Base-by-base conservation (phyloP, 2,329 filamentous ascomycete genomes). In the Rhexocercosporidium sp. region DNA sequence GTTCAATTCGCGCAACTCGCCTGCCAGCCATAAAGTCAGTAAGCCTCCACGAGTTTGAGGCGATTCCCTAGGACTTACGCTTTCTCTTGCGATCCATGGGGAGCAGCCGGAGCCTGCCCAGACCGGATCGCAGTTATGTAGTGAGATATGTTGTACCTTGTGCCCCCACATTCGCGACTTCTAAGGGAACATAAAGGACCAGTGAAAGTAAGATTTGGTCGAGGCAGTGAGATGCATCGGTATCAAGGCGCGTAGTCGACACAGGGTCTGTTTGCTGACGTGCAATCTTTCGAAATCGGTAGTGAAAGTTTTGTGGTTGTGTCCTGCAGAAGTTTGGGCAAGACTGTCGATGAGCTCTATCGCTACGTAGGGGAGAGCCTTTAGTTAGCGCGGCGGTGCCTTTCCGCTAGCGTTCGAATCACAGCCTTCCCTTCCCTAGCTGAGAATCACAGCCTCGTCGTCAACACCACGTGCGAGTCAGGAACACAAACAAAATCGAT, bases 1-100 rank as follows among this genome's bases (percentile, higher is more conserved):
- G 80, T 99, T 99, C 76, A 96, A 84, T 82, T 91, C 88, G 84
- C 94, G 92, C 82, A 98, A 86, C 84, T 97, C 92, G 83, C 93
- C 94, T 97, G 78, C 51, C 72, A 51, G 44, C 39, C 49, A 57
- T 20, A 31, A 54, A 41, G 46, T 76, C 67, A 76, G 72, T 34
- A 60, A 66, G 18, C 7, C 66, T 39, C 25, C n/a, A 62, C 22
- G 20, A 18, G 59, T 11, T 54, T 39, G 29, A 37, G 27, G 16
- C 29, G 2, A 29, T 44, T 22, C 44, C 7, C 22, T 57, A 59
- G 9, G 34, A 72, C 85, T 73, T 72, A 90, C 88, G 86, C 82
- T 88, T 88, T 78, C 85, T 87, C 80, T 82, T 82, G 81, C 88
- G 87, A 83, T 90, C 86, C 88, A 90, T 90, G 75, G 71, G 77